Base-by-base conservation (phyloP, 2,329 filamentous ascomycete species). In the Hysterium pulicare region DNA sequence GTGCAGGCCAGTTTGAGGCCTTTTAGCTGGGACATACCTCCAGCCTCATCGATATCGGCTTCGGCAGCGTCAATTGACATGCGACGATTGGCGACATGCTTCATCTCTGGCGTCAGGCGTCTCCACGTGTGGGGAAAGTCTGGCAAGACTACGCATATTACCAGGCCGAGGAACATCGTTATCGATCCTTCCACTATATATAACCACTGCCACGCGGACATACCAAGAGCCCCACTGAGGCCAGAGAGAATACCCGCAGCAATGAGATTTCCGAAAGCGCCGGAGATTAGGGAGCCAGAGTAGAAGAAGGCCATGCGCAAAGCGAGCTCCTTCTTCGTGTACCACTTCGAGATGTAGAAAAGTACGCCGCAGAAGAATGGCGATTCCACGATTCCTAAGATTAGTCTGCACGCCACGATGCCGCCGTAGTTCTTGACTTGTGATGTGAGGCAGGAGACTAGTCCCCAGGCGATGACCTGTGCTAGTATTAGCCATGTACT, bases 1-100 rank as follows among this genome's bases (percentile, higher is more conserved):
- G 58, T 59, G 47, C 77, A 66, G 11, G 74, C 74, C 13, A 75
- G 57, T 48, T 76, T 75, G 44, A 76, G 56, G 9, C 75, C 74
- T 11, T 61, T 61, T 20, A 74, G 32, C 48, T 76, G 71, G 34
- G 64, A 68, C 66, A 71, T 73, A 21, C 61, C 65, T n/a, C 70
- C 71, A 4, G 57, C 64, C 33, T 69, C 69, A 45, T 76, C 74
- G n/a, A 72, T 51, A 48, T 76, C 73, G 16, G 34, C 39, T 32
- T 41, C 43, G 7, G 39, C 33, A 15, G 38, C 72, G 34, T 77
- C 74, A 38, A 76, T 66, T 6, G 71, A 71, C 26, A 77, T 66
- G 4, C 72, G 66, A 1, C 69, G 64, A 40, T 69, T 71, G 4
- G 72, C 72, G 11, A 40, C 36, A 30, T 33, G 41, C 20, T 68